phyloP scores from a whole-genome alignment of 176 grass and related monocot genomes.

The Aegilops tauschii region DNA sequence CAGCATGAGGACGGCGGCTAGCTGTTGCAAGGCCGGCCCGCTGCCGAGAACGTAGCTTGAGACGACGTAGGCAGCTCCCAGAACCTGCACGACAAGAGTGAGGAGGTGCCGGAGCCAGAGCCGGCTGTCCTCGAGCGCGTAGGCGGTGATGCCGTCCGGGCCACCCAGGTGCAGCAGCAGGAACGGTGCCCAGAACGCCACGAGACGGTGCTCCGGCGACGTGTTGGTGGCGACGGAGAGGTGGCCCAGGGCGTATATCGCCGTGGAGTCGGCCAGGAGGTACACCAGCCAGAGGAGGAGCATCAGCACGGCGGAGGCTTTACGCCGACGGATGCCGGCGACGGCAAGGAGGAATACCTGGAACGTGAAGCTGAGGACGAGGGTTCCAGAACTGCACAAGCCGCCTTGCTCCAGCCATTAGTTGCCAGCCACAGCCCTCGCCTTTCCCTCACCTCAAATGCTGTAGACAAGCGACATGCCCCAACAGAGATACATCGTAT shows the following conservation, averaged over 20 bases:
- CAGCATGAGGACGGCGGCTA: background rate
- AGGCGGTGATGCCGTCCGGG: no score
- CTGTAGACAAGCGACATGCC: no score
- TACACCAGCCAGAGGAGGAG: background rate
- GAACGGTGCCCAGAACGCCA: no score
- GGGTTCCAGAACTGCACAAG: no score
- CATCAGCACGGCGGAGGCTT: background rate
- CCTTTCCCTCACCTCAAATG: no score
- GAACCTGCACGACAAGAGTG: background rate
- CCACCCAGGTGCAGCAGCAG: no score
- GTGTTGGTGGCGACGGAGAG: background rate
- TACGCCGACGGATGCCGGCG: background rate
- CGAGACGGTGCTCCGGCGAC: background rate
- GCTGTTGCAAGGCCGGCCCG: background rate
- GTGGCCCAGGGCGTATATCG: background rate
- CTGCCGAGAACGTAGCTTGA: background rate
- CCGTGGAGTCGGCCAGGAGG: background rate
- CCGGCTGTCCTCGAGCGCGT: no score
- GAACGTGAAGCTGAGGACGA: no score
- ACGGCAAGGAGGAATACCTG: no score
- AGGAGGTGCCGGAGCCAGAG: background rate
- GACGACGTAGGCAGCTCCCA: background rate
- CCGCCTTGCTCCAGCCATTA: no score
- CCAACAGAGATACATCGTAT: no score
- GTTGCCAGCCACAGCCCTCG: no score